phyloP scores from a whole-genome alignment of 106 monocot species.

The Allium cepa region DNA sequence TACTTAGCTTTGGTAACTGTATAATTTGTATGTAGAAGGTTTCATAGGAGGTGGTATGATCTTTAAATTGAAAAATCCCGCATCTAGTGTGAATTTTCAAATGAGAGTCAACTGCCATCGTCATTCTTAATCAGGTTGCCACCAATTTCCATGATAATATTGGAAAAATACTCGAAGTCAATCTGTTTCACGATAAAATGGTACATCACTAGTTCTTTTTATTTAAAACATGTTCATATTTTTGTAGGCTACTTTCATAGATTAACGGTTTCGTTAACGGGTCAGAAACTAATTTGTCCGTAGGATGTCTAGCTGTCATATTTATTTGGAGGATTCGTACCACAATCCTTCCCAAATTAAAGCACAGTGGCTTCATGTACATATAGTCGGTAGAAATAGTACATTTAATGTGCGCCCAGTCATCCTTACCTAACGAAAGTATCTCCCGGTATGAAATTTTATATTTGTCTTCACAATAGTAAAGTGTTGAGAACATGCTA shows the following conservation, averaged over 20 bases:
- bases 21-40: too few relatives aligned
- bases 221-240: constrained; percentile 32
- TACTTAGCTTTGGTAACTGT: too few relatives aligned
- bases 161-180: too few relatives aligned
- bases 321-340: constrained; percentile 63
- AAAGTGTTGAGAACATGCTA: too few relatives aligned
- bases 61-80: too few relatives aligned
- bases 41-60: too few relatives aligned
- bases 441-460: constrained; percentile 40
- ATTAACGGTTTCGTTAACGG: constrained; percentile 31
- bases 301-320: constrained; percentile 45
- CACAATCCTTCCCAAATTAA: constrained; percentile 71
- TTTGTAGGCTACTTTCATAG: constrained; percentile 40
- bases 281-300: constrained; percentile 71
- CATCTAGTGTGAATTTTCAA: too few relatives aligned
- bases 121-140: too few relatives aligned
- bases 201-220: constrained; percentile 63
- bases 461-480: too few relatives aligned
- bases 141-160: too few relatives aligned
- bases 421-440: constrained; percentile 46
- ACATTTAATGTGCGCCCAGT: constrained; percentile 19
- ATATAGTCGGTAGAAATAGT: constrained; percentile 44
- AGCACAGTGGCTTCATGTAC: constrained; percentile 32
- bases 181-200: constrained; percentile 59
- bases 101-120: too few relatives aligned